phyloP scores from a whole-genome alignment of 768 basidiomycete species.

The Lactifluus subvellereus region DNA sequence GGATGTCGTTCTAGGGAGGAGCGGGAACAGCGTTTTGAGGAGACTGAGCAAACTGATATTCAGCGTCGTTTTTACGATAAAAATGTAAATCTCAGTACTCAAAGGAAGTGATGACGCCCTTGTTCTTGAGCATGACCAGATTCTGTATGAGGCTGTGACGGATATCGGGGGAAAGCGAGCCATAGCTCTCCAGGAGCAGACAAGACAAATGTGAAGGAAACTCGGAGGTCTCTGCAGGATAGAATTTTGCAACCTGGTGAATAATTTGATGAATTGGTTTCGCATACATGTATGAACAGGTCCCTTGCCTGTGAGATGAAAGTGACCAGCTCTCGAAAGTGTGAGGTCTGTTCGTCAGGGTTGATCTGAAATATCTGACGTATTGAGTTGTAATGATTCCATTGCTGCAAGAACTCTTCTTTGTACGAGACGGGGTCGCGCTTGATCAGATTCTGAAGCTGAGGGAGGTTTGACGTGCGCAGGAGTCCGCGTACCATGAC shows the following conservation, averaged over 20 bases:
- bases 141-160: conserved; percentile 84
- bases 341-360: conserved; percentile 78
- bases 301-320: conserved; percentile 77
- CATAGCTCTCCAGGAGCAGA: conserved; percentile 75
- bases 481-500: conserved; percentile 63
- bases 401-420: conserved; percentile 95
- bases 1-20: conserved; percentile 90
- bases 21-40: conserved; percentile 85
- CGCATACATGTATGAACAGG: neutral
- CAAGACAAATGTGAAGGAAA: conserved; percentile 77
- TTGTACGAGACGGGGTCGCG: conserved; percentile 84
- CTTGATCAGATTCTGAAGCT: conserved; percentile 94
- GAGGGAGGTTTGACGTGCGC: conserved; percentile 85
- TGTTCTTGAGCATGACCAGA: conserved; percentile 88
- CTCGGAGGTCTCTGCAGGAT: conserved; percentile 83
- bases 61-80: neutral
- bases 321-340: conserved; percentile 80
- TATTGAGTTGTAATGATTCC: conserved; percentile 88
- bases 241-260: conserved; percentile 78
- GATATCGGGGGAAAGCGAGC: conserved; percentile 69
- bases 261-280: neutral
- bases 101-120: conserved; percentile 86
- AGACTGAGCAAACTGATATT: conserved; percentile 47
- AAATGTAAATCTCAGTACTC: conserved; percentile 51
- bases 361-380: conserved; percentile 78